phyloP scores from a whole-genome alignment of 2,329 filamentous ascomycete species.

The Pyricularia grisea region DNA sequence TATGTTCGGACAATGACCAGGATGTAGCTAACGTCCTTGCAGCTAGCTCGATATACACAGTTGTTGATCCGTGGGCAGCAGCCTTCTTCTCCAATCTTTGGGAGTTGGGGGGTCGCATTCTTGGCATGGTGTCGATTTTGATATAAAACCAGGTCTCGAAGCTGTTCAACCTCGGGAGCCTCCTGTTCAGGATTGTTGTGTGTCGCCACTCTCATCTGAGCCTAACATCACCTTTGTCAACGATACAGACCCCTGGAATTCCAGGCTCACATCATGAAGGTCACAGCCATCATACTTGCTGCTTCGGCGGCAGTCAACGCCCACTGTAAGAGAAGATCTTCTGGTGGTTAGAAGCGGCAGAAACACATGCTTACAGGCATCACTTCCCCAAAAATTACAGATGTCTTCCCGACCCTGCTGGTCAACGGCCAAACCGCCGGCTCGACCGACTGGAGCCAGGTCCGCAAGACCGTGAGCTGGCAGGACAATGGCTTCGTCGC shows the following conservation, averaged over 20 bases:
- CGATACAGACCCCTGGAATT: neutral
- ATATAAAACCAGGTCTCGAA: neutral
- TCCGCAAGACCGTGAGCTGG: constrained; percentile 25
- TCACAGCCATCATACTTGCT: constrained; percentile 4
- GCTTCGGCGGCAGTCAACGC: constrained; percentile 8
- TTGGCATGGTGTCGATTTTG: neutral
- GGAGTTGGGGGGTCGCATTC: neutral
- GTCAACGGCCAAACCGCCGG: constrained; percentile 8
- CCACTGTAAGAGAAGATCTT: constrained; percentile 8
- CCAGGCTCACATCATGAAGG: neutral
- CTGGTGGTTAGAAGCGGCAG: too few species aligned
- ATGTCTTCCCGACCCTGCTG: constrained; percentile 12
- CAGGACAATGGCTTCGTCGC: constrained; percentile 21
- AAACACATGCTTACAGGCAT: neutral
- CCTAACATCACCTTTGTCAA: neutral
- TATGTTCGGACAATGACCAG: neutral
- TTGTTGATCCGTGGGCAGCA: neutral
- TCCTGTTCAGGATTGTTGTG: neutral
- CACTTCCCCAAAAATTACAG: constrained; percentile 1
- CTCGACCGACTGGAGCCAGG: constrained; percentile 17
- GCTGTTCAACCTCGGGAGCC: neutral
- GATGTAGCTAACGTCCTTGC: too few species aligned
- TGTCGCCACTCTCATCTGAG: neutral
- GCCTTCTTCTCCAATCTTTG: neutral
- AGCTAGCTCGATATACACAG: neutral